Evolutionary conservation across 176 grass and related monocot species (phyloP).

Genomic region (Oryza australiensis): DNA sequence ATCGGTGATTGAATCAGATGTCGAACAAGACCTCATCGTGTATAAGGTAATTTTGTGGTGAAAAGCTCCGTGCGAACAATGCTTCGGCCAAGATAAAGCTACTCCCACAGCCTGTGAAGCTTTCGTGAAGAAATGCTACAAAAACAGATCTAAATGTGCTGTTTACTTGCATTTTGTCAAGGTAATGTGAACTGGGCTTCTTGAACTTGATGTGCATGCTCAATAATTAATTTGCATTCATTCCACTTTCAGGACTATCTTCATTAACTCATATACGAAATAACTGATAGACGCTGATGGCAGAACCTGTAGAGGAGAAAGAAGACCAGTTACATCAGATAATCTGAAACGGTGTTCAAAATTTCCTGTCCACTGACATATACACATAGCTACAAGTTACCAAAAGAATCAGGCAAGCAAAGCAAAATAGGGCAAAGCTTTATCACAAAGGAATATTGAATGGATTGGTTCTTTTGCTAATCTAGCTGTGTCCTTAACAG

Average conservation of each 20-base stretch:
- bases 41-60: conserved; percentile 3
- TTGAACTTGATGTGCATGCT: conserved; percentile 17
- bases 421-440: background rate
- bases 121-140: conserved; percentile 33
- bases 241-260: conserved; percentile 96
- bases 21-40: background rate
- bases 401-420: background rate
- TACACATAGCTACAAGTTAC: background rate
- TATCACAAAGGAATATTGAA: background rate
- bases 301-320: conserved; percentile 62
- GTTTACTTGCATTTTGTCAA: conserved; percentile 3
- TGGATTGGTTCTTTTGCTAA: background rate
- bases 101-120: conserved; percentile 1
- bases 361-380: background rate
- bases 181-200: background rate
- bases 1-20: background rate
- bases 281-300: conserved; percentile 97
- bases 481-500: background rate
- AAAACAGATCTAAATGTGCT: conserved; percentile 10
- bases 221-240: conserved; percentile 46
- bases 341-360: background rate
- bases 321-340: conserved; percentile 18
- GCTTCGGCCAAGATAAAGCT: conserved; percentile 17
- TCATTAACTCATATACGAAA: conserved; percentile 96
- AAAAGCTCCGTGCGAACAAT: conserved; percentile 24